phyloP scores from a whole-genome alignment of 163 green algal species.

The Prototheca wickerhamii region DNA sequence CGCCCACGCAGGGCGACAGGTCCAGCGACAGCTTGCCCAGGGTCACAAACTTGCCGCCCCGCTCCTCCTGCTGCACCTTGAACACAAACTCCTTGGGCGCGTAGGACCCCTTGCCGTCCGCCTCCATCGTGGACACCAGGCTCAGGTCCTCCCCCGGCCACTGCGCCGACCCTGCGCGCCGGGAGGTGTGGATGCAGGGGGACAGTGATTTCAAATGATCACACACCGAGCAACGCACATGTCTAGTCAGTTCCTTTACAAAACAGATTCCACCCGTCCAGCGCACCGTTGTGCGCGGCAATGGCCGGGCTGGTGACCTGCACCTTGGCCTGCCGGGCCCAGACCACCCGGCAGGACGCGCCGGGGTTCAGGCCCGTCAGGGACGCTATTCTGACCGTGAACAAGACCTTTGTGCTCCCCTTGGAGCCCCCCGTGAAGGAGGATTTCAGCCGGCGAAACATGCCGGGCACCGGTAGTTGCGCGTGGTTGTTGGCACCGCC shows the following conservation, averaged over 20 bases:
- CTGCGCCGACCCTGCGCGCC: neutral
- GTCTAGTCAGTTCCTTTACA: neutral
- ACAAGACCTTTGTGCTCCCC: constrained; percentile 10
- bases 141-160: constrained; percentile 21
- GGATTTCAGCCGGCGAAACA: constrained; percentile 2
- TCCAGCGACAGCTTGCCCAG: constrained; percentile 17
- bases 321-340: constrained; percentile 29
- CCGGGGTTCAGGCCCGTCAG: constrained; percentile 18
- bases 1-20: constrained; percentile 13
- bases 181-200: neutral
- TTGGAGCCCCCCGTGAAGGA: constrained; percentile 4
- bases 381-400: constrained; percentile 18
- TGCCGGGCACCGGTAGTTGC: neutral
- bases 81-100: constrained; percentile 25
- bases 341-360: constrained; percentile 15
- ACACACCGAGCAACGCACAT: no score
- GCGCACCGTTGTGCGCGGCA: constrained; percentile 7
- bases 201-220: neutral
- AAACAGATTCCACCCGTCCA: neutral
- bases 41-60: constrained; percentile 12
- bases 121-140: constrained; percentile 24
- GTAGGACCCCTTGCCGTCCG: constrained; percentile 12
- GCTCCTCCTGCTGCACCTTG: constrained; percentile 15
- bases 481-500: no score
- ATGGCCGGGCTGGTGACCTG: constrained; percentile 20